Conservation (phyloP, 2,329 filamentous ascomycete genomes). For the Penicillium sp. region DNA sequence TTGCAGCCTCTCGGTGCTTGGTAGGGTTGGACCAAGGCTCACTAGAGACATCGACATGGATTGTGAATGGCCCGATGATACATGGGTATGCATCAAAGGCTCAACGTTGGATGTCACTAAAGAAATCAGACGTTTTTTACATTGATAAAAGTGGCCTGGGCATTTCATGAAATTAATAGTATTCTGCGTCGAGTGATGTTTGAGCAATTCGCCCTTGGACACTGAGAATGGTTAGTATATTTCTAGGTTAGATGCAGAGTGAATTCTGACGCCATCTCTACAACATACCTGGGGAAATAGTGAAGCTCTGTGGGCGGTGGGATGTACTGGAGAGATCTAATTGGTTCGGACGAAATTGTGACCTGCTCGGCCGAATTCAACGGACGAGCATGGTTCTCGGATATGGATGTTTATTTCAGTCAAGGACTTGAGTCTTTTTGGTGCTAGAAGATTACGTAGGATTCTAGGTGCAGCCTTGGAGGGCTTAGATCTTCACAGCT, state of each 20-base stretch:
- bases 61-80: neutral
- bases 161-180: too few species aligned
- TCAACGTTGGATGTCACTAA: too few species aligned
- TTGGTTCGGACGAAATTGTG: conserved; percentile 1
- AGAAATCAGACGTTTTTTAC: too few species aligned
- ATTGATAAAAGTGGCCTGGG: too few species aligned
- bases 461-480: neutral
- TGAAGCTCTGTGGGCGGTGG: neutral
- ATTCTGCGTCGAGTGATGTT: too few species aligned
- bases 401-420: neutral
- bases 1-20: neutral
- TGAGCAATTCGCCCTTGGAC: too few species aligned
- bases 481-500: neutral
- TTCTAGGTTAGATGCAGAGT: too few species aligned
- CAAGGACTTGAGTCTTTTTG: neutral
- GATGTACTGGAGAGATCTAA: neutral
- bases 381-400: conserved; percentile 20
- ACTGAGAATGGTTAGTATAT: too few species aligned
- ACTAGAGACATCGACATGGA: neutral
- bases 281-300: neutral
- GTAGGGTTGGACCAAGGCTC: neutral
- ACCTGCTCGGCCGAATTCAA: conserved; percentile 21
- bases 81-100: too few species aligned
- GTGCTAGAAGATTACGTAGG: conserved; percentile 1
- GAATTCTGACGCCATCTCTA: too few species aligned